Evolutionary conservation across 371 early-diverging fungal genomes (phyloP).

Genomic region (Mortierella sp.): DNA sequence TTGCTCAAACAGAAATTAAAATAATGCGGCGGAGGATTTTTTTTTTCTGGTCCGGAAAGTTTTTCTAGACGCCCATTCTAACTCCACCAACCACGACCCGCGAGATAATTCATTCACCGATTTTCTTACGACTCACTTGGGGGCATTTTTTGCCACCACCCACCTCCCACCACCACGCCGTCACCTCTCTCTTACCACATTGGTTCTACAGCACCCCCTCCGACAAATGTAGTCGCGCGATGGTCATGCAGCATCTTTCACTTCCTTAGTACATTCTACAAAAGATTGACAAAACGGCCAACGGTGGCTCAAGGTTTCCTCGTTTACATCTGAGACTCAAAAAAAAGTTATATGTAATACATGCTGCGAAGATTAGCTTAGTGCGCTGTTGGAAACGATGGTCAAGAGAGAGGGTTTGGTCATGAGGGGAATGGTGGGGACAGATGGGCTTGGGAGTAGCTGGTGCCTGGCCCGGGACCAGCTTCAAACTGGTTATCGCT

Average conservation of each 20-base stretch:
- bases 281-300: slow-evolving; percentile 3
- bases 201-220: no score
- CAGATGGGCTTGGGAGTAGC: slow-evolving; percentile 24
- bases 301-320: no score
- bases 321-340: no score
- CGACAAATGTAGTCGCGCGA: no score
- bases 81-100: neutral
- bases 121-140: neutral
- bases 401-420: slow-evolving; percentile 22
- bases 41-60: slow-evolving; percentile 1
- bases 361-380: no score
- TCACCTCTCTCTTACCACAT: no score
- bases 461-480: slow-evolving; percentile 57
- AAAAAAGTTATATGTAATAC: no score
- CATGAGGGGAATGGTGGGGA: slow-evolving; percentile 50
- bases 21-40: slow-evolving; percentile 1
- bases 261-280: neutral
- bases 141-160: no score
- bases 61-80: neutral
- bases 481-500: slow-evolving; percentile 58
- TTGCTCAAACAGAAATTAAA: neutral
- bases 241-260: neutral
- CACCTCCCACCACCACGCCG: no score
- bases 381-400: slow-evolving; percentile 11
- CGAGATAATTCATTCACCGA: no score